Percentiles rank a stretch among this genome's conserved stretches.
Evolutionary conservation across 2,329 filamentous ascomycete genomes (phyloP).

Genomic region (Chlorencoelia australis): DNA sequence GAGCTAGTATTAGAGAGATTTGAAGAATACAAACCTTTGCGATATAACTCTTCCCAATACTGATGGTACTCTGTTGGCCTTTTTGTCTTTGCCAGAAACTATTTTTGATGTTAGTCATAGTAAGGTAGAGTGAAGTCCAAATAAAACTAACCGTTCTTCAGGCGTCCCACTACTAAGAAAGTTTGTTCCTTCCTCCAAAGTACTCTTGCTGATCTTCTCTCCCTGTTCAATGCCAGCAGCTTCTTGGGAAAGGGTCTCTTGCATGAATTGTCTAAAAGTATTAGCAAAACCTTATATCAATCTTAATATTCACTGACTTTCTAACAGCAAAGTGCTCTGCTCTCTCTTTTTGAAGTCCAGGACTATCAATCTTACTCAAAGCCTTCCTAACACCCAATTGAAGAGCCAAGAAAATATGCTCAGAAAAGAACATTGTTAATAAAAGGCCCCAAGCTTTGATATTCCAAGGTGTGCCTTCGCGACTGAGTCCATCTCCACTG

Average conservation of each 20-base stretch:
- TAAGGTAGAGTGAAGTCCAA: neutral
- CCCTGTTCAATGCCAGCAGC: slow-evolving; percentile 40
- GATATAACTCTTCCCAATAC: slow-evolving; percentile 46
- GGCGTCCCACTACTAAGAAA: slow-evolving; percentile 40
- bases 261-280: slow-evolving; percentile 36
- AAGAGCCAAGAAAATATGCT: slow-evolving; percentile 79
- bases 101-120: slow-evolving; percentile 1
- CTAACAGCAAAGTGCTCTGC: slow-evolving; percentile 72
- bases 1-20: neutral
- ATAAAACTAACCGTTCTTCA: slow-evolving; percentile 38
- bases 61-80: slow-evolving; percentile 46
- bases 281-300: no score
- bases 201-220: slow-evolving; percentile 54
- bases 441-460: slow-evolving; percentile 76
- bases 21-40: slow-evolving; percentile 29
- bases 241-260: slow-evolving; percentile 57
- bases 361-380: slow-evolving; percentile 73
- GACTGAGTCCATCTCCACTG: slow-evolving; percentile 55
- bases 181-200: slow-evolving; percentile 54
- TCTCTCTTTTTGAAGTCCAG: slow-evolving; percentile 75
- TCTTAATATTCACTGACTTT: no score
- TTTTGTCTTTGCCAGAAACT: slow-evolving; percentile 49
- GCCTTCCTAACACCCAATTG: slow-evolving; percentile 63
- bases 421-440: slow-evolving; percentile 71
- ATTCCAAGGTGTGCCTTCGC: slow-evolving; percentile 54